phyloP scores from a whole-genome alignment of 768 basidiomycete genomes.

The Chlorophyllum brunneum region DNA sequence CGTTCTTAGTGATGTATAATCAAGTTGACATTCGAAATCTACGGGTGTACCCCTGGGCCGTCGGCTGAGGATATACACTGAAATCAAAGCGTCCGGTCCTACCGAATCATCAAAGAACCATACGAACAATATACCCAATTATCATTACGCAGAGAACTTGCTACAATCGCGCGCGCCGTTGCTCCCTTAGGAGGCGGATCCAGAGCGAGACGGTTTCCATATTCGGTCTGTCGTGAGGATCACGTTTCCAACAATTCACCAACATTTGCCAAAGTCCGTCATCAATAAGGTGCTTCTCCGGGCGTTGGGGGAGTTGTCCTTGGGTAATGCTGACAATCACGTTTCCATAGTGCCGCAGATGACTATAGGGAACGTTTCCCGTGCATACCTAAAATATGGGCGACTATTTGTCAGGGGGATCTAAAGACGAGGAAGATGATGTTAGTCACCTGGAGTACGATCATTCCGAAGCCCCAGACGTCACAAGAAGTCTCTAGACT shows the following conservation, averaged over 20 bases:
- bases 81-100: too few species aligned
- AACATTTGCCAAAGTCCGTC: background rate
- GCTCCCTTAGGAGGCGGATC: slow-evolving; percentile 5
- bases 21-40: background rate
- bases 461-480: slow-evolving; percentile 14
- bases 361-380: background rate
- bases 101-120: too few species aligned
- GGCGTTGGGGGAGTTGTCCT: background rate
- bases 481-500: background rate
- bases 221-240: background rate
- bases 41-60: too few species aligned
- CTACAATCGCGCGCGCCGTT: background rate
- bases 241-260: background rate
- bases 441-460: slow-evolving; percentile 2
- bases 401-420: background rate
- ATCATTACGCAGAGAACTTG: too few species aligned
- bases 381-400: background rate
- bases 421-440: background rate
- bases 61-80: too few species aligned
- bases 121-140: too few species aligned
- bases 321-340: background rate
- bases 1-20: background rate
- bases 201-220: background rate
- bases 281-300: background rate
- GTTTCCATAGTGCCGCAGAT: background rate